Conservation (phyloP, 768 basidiomycete species). For the Tylopilus sp. region DNA sequence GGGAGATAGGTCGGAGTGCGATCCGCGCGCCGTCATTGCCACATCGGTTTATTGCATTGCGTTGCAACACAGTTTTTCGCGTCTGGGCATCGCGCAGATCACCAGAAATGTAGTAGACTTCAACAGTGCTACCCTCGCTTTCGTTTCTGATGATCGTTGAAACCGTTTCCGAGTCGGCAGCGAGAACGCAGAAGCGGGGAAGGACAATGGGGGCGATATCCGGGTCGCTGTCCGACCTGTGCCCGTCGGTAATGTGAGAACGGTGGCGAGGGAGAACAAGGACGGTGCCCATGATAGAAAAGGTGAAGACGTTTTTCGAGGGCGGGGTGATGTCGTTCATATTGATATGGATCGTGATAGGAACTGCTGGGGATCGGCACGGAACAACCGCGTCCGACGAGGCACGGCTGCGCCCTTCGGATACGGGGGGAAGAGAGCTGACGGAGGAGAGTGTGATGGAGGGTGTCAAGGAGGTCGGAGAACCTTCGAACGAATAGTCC, state of each 20-base stretch:
- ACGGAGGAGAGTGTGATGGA: constrained; percentile 39
- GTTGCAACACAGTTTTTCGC: constrained; percentile 61
- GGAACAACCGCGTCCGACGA: constrained; percentile 31
- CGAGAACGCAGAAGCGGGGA: constrained; percentile 67
- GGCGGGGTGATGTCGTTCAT: constrained; percentile 74
- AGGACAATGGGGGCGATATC: constrained; percentile 54
- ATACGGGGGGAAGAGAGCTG: constrained; percentile 33
- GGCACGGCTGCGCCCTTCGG: constrained; percentile 37
- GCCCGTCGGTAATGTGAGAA: constrained; percentile 22
- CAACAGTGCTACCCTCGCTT: constrained; percentile 47
- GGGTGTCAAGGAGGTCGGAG: constrained; percentile 50
- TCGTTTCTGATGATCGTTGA: constrained; percentile 61
- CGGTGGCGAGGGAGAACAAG: constrained; percentile 49
- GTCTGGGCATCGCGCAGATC: constrained; percentile 58
- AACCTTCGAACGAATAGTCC: constrained; percentile 76
- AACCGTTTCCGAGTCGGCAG: constrained; percentile 60
- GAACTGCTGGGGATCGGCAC: constrained; percentile 48
- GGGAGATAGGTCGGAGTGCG: constrained; percentile 42
- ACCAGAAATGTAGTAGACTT: constrained; percentile 59
- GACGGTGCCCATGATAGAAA: constrained; percentile 63
- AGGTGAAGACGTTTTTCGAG: constrained; percentile 60
- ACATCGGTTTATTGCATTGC: constrained; percentile 56
- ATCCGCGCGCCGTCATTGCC: constrained; percentile 61
- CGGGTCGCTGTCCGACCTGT: constrained; percentile 24
- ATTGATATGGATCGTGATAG: constrained; percentile 74